Evolutionary conservation across 805 yeast species (phyloP), one percentile per base, ranked within the genome.

Genomic region (Hanseniaspora nectarophila): DNA sequence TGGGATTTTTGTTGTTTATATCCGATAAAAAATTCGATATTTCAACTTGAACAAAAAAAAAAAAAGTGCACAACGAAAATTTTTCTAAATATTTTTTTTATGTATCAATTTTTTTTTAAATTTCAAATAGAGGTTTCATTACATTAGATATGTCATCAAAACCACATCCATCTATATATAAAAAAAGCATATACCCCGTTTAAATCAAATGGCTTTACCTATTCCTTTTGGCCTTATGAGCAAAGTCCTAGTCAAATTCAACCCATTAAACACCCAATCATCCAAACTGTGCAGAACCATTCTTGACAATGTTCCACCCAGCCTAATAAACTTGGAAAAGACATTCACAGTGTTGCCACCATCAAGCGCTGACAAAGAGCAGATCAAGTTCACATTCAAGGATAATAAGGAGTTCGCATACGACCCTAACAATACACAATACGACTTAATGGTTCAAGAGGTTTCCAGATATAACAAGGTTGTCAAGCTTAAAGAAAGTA

Each of bases 381-480:
- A 62, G 9, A 76, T 89, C 18, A 73, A 79, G 56, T 95, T 89
- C 23, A 78, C 82, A 1, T 89, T 77, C 69, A 81, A 84, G 65
- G 97, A 89, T 65, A 90, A 89, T 61, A 75, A 78, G 46, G 75
- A 73, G 5, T 67, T 85, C 68, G 75, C 73, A 50, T 78, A 78
- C 5, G 85, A 87, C 62, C 95, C 95, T 9, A 64, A 73, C 2
- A 61, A 59, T 7, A 65, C 75, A 60, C 69, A 69, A 7, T 75
- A 85, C 54, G 70, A 67, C 20, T 95, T 88, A 57, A 67, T 88
- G 59, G 69, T 76, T 9, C 80, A 78, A 51, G 65, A 73, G 55
- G 78, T 90, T 57, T 94, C 89, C 63, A 73, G 84, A 53, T 94
- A 89, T 62, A 86, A 95, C 9, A 78, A 95, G 67, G 76, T 78